phyloP scores from a whole-genome alignment of 805 yeast species.

The Candida qinlingensis region DNA sequence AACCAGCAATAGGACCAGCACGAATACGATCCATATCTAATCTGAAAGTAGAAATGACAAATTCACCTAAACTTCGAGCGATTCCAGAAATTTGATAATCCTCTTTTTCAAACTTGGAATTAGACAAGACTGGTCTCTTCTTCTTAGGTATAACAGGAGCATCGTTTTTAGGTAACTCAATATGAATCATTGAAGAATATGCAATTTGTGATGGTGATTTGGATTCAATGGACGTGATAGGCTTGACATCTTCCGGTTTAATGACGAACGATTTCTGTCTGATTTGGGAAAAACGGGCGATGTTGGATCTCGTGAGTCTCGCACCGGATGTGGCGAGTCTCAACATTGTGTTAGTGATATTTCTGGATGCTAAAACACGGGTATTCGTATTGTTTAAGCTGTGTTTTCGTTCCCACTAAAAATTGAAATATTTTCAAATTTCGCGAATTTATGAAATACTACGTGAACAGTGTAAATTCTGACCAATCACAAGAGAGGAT shows the following conservation, averaged over 20 bases:
- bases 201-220: constrained; percentile 22
- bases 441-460: too few relatives aligned
- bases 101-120: constrained; percentile 33
- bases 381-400: neutral
- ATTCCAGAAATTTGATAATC: constrained; percentile 40
- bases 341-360: neutral
- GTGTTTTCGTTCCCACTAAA: neutral
- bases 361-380: too few relatives aligned
- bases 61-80: constrained; percentile 59
- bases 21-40: constrained; percentile 90
- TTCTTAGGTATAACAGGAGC: constrained; percentile 30
- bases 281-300: neutral
- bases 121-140: constrained; percentile 30
- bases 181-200: constrained; percentile 20
- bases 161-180: constrained; percentile 22
- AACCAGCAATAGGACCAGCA: constrained; percentile 93
- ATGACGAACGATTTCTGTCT: constrained; percentile 6
- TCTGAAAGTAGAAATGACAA: constrained; percentile 51
- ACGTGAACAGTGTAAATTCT: neutral
- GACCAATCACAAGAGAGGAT: neutral
- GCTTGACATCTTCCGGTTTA: constrained; percentile 2
- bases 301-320: neutral
- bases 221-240: constrained; percentile 3
- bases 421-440: too few relatives aligned
- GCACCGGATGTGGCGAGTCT: neutral